Evolutionary conservation across 2,329 filamentous ascomycete species (phyloP), one percentile per base, ranked within the genome.

Genomic region (Colletotrichum sp.): DNA sequence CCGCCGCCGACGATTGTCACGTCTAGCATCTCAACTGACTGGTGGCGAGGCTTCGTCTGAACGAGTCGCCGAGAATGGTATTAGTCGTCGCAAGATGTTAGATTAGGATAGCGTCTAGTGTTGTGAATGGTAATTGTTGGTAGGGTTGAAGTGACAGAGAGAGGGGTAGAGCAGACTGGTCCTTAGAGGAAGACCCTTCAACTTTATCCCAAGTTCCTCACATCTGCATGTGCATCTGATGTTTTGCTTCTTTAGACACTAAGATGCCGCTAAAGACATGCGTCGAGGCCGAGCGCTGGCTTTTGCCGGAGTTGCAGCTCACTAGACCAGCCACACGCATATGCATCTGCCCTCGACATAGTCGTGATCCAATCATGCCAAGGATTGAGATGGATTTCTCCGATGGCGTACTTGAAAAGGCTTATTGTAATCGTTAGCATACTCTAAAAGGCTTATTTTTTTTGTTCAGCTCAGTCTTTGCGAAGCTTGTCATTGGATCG

Each of bases 1-100:
- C 83, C 83, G 21, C 80, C 83, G n/a, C 83, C 83, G 18, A 82
- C 78, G 11, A 85, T 76, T 54, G 57, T 36, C n/a, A 73, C 54
- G 18, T 73, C 55, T 2, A 82, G 77, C 76, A 74, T 74, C 5
- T 51, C n/a, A 8, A 8, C 21, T 29, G 29, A 3, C 57, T 5
- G n/a, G 57, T n/a, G n/a, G n/a, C n/a, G n/a, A n/a, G n/a, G n/a
- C 0, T 13, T 12, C 57, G 57, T 18, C 18, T 21, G 18, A 9
- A 21, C 3, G 3, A 2, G 6, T 2, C n/a, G 9, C 29, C 12
- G 4, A 7, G 15, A 18, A 16, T 9, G 21, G 2, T 15, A 24
- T 8, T 21, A 3, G 11, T 31, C 8, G 62, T 29, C 15, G 5
- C 33, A 27, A 24, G 38, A 55, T 3, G 6, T 58, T 21, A 6